Evolutionary conservation across 352 stramenopile genomes (phyloP), one percentile per base, ranked within the genome.

Genomic region (Phytophthora foliorum): DNA sequence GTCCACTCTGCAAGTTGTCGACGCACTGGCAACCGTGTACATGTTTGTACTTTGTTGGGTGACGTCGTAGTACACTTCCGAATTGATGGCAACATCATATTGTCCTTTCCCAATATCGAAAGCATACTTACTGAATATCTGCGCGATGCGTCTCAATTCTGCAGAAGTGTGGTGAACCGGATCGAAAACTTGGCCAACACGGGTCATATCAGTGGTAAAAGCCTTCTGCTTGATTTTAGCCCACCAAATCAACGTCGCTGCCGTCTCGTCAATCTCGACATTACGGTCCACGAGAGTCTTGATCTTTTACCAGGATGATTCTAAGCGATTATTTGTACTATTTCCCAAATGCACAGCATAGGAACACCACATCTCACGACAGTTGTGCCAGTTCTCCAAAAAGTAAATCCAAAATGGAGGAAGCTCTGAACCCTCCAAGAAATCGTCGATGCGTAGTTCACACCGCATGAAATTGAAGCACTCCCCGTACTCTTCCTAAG

Each of bases 211-310:
- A 0, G 56, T 46, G 6, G 44, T 55, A 16, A 54, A 60, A 6
- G 14, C 24, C 16, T 60, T 60, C 17, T 60, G 36, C 8, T 60
- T 60, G 1, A 60, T 38, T n/a, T 60, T 60, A 2, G 38, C 38
- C 38, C 53, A 51, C 53, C 53, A 60, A 14, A 60, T 60, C 25
- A 51, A 14, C 19, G 7, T 60, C 5, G 53, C 51, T 1, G 51
- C 10, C 6, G 53, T 51, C 3, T 51, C 53, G 7, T 60, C 53
- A 8, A 60, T 39, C 2, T 60, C 53, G 0, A 51, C 53, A 8
- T n/a, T n/a, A n/a, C n/a, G n/a, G n/a, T n/a, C n/a, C n/a, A n/a
- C n/a, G n/a, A n/a, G n/a, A n/a, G n/a, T n/a, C n/a, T n/a, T n/a
- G n/a, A n/a, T n/a, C n/a, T n/a, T n/a, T n/a, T n/a, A n/a, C n/a